These are phyloP conservation scores for Cyclocybe cylindracea DNA, from an alignment of 768 basidiomycete species.

Conservation along the genomic window DNA sequence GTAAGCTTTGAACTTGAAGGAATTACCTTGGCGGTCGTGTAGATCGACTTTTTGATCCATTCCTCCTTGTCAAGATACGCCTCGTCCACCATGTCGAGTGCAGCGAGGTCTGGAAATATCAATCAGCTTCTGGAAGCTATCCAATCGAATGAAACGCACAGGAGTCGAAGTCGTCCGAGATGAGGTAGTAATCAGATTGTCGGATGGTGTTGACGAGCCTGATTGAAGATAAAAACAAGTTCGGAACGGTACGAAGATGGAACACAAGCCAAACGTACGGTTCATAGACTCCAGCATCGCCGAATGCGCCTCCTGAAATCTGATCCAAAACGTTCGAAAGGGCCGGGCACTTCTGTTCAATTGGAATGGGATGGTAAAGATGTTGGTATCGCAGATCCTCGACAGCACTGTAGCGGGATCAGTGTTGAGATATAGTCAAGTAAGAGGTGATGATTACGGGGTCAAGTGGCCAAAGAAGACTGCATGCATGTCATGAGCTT, in stretches of 20 bases:
- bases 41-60: slow-evolving; percentile 92
- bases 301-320: slow-evolving; percentile 79
- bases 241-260: slow-evolving; percentile 5
- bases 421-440: background rate
- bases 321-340: slow-evolving; percentile 78
- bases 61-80: slow-evolving; percentile 81
- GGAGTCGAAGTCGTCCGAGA: slow-evolving; percentile 94
- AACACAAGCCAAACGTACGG: slow-evolving; percentile 52
- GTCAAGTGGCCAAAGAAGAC: slow-evolving; percentile 93
- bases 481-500: slow-evolving; percentile 19
- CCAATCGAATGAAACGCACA: slow-evolving; percentile 46
- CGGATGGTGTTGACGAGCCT: slow-evolving; percentile 77
- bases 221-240: slow-evolving; percentile 8
- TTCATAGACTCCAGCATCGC: slow-evolving; percentile 80
- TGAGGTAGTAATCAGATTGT: slow-evolving; percentile 75
- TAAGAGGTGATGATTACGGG: slow-evolving; percentile 38
- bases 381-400: slow-evolving; percentile 88
- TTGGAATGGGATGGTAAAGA: slow-evolving; percentile 75
- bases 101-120: slow-evolving; percentile 63
- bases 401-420: slow-evolving; percentile 50
- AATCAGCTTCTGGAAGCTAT: background rate
- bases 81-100: slow-evolving; percentile 84
- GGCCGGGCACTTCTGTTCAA: slow-evolving; percentile 82
- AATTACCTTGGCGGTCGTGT: slow-evolving; percentile 72
- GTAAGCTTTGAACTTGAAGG: background rate